phyloP scores from a whole-genome alignment of 1,284 basidiomycete genomes.

The Hortiboletus rubellus region DNA sequence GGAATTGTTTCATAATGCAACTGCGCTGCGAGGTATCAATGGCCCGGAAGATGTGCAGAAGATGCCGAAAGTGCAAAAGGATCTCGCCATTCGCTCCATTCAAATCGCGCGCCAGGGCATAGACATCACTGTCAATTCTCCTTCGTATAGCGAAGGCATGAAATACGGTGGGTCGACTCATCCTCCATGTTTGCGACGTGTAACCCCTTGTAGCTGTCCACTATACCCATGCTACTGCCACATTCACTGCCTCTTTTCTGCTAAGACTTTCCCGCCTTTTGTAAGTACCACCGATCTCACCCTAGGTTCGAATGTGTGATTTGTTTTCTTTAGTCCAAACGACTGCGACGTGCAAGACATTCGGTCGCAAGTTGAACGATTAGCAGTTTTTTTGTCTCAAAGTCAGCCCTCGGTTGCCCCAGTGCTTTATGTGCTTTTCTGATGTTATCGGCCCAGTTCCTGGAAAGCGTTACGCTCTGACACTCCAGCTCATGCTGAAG shows the following conservation, averaged over 20 bases:
- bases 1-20: constrained; percentile 79
- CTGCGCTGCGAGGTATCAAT: constrained; percentile 72
- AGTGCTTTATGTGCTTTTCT: constrained; percentile 6
- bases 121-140: constrained; percentile 74
- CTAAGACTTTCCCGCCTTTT: constrained; percentile 84
- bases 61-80: constrained; percentile 68
- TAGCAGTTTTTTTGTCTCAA: constrained; percentile 73
- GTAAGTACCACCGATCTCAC: constrained; percentile 44
- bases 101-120: constrained; percentile 66
- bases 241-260: constrained; percentile 87
- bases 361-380: constrained; percentile 73
- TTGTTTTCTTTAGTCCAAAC: constrained; percentile 57
- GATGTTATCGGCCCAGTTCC: constrained; percentile 56
- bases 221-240: constrained; percentile 89
- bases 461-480: constrained; percentile 86
- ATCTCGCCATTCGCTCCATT: constrained; percentile 71
- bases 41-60: constrained; percentile 74
- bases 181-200: background rate
- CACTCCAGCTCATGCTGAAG: constrained; percentile 84
- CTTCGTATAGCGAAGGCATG: constrained; percentile 84
- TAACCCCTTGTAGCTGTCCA: constrained; percentile 63
- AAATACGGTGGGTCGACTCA: constrained; percentile 65
- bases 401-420: constrained; percentile 47
- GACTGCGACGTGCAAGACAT: constrained; percentile 80
- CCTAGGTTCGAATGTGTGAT: constrained; percentile 1